Evolutionary conservation across 768 basidiomycete species (phyloP), one percentile per base, ranked within the genome.

Genomic region (Macrolepiota fuliginosa): DNA sequence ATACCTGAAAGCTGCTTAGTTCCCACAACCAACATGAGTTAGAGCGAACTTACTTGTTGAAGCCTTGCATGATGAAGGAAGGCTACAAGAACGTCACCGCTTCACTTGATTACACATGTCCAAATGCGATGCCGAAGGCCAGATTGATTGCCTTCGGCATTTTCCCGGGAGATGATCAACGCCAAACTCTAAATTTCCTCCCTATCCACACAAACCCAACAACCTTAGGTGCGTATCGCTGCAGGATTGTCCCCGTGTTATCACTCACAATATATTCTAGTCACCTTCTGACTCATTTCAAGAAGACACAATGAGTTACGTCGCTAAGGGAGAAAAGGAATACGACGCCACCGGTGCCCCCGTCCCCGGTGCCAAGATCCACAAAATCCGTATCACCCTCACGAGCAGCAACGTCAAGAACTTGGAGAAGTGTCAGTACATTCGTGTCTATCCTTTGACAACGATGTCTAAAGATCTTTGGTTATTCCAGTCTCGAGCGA

Each of bases 301-400:
- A 57, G 59, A 42, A 66, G 70, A 62, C 67, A 90, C 74, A 79
- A 94, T 94, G 93, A 93, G 91, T 92, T 94, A 96, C 91, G 94
- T 94, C 92, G 92, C 93, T 83, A 94, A 94, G 87, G 91, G 90
- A 77, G 94, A 95, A 78, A 95, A 98, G 78, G 95, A 97, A 76
- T 95, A 94, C 83, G 97, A 98, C 68, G 94, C 93, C 63, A 89
- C 91, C 52, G 93, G 93, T 70, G 90, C 90, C 66, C 84, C 84
- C 57, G 86, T 94, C 64, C 89, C 91, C 71, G 81, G 86, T 66
- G 90, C 92, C 74, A 96, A 98, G 79, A 87, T 94, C 76, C 96
- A 98, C 88, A 98, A 98, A 86, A 98, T 98, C 77, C 83, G 97
- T 66, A 99, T 99, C 83, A 98, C 97, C 66, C 83, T 99, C 76